A percentile compares a stretch with the other conserved stretches of the same genome.
phyloP scores from a whole-genome alignment of 495 filamentous ascomycete genomes.

The Talaromyces borbonicus region DNA sequence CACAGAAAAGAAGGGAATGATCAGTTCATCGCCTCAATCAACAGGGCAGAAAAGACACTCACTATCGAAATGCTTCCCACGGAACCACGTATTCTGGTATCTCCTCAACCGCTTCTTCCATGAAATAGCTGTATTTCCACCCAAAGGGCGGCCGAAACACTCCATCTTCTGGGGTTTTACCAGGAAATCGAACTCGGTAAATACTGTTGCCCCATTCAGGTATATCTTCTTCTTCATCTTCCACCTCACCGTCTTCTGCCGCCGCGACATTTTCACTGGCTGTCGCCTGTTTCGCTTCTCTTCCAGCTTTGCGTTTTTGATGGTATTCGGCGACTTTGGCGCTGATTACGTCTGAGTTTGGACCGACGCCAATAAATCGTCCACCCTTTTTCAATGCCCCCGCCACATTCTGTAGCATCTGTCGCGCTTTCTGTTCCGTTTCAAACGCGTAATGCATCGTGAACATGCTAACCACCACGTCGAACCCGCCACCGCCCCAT shows the following conservation, averaged over 20 bases:
- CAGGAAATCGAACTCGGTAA: constrained; percentile 81
- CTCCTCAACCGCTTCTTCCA: constrained; percentile 91
- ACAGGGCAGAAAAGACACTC: constrained; percentile 12
- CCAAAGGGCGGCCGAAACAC: constrained; percentile 90
- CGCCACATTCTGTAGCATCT: constrained; percentile 89
- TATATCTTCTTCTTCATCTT: constrained; percentile 36
- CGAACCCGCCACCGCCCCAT: constrained; percentile 73
- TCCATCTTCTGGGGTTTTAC: constrained; percentile 60
- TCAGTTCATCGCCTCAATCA: neutral
- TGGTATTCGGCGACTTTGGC: constrained; percentile 54
- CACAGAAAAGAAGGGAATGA: constrained; percentile 13
- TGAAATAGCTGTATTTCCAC: constrained; percentile 94
- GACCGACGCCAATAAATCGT: constrained; percentile 85
- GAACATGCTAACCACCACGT: constrained; percentile 98
- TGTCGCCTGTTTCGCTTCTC: constrained; percentile 11
- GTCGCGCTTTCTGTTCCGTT: constrained; percentile 73
- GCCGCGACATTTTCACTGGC: constrained; percentile 17
- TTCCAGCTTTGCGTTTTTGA: constrained; percentile 40
- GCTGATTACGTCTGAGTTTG: constrained; percentile 81
- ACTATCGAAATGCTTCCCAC: constrained; percentile 91
- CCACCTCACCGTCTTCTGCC: constrained; percentile 41
- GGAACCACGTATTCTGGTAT: constrained; percentile 97
- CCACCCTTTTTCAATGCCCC: constrained; percentile 86
- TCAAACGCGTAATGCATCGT: constrained; percentile 99
- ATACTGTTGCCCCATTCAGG: constrained; percentile 88